Percentiles rank a stretch among this genome's conserved stretches.
These are phyloP conservation scores for Catunica adiposa DNA, from an alignment of 2,329 filamentous ascomycete genomes.

Conservation along the genomic window DNA sequence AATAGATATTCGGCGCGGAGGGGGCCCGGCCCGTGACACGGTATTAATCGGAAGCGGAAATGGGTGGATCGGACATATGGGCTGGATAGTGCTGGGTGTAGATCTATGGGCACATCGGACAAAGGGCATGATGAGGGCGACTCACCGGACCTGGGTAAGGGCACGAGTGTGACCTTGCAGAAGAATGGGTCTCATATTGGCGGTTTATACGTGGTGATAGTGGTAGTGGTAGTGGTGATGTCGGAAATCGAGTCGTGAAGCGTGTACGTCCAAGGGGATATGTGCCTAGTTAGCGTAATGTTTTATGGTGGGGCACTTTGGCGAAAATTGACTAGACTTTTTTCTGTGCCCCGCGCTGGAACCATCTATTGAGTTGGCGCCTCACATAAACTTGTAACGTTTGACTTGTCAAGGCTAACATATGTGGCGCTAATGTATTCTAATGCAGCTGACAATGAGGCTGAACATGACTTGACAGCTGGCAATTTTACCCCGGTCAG, in stretches of 20 bases:
- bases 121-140: conserved; percentile 15
- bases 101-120: not conserved
- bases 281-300: conserved; percentile 13
- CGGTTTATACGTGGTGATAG: conserved; percentile 15
- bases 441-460: not conserved
- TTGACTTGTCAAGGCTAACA: not conserved
- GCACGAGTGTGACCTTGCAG: conserved; percentile 93
- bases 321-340: conserved; percentile 14
- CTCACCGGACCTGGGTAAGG: conserved; percentile 81
- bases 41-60: too few species aligned
- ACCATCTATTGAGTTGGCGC: conserved; percentile 5
- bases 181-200: conserved; percentile 88
- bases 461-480: not conserved
- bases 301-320: conserved; percentile 15
- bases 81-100: too few species aligned
- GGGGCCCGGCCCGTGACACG: too few species aligned
- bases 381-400: not conserved
- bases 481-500: not conserved
- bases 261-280: too few species aligned
- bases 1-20: too few species aligned
- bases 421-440: not conserved
- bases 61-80: too few species aligned
- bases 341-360: conserved; percentile 14
- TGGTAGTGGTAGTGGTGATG: conserved; percentile 11
- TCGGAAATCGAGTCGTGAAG: conserved; percentile 4